Evolutionary conservation across 176 grass and related monocot species (phyloP).

Genomic region (Bromus sterilis): DNA sequence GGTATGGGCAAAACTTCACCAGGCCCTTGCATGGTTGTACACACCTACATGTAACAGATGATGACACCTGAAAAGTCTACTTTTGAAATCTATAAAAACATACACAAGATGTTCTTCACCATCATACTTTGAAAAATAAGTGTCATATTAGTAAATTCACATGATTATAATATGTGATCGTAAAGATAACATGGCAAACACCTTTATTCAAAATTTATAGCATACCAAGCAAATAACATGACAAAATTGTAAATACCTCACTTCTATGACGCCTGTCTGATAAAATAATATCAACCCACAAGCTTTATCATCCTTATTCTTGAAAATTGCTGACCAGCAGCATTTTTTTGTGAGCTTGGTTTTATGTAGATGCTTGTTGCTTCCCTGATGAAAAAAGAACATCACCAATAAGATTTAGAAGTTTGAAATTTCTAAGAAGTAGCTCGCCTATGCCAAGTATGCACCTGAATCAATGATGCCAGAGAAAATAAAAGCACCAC

Average conservation of each 20-base stretch:
- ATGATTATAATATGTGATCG: neutral
- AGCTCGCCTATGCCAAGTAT: slow-evolving; percentile 7
- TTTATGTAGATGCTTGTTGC: slow-evolving; percentile 48
- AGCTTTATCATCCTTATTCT: slow-evolving; percentile 50
- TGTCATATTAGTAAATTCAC: neutral
- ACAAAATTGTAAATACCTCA: slow-evolving; percentile 43
- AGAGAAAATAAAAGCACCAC: slow-evolving; percentile 54
- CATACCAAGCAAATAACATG: slow-evolving; percentile 13
- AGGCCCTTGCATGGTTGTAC: neutral
- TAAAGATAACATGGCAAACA: neutral
- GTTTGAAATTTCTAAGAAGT: slow-evolving; percentile 10
- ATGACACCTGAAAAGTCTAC: neutral
- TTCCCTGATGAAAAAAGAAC: slow-evolving; percentile 44
- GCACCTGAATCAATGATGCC: slow-evolving; percentile 53
- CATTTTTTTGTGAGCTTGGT: slow-evolving; percentile 53
- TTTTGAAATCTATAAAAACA: neutral
- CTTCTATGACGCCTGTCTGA: slow-evolving; percentile 75
- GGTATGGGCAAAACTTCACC: neutral
- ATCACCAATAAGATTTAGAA: slow-evolving; percentile 8
- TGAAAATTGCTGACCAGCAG: slow-evolving; percentile 75
- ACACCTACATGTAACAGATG: neutral
- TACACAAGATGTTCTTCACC: neutral
- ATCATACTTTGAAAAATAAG: neutral
- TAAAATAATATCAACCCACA: slow-evolving; percentile 68
- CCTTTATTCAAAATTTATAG: neutral